Percentiles rank a stretch among this genome's conserved stretches.
phyloP scores from a whole-genome alignment of 257 asterid species.

The Scutellaria barbata region DNA sequence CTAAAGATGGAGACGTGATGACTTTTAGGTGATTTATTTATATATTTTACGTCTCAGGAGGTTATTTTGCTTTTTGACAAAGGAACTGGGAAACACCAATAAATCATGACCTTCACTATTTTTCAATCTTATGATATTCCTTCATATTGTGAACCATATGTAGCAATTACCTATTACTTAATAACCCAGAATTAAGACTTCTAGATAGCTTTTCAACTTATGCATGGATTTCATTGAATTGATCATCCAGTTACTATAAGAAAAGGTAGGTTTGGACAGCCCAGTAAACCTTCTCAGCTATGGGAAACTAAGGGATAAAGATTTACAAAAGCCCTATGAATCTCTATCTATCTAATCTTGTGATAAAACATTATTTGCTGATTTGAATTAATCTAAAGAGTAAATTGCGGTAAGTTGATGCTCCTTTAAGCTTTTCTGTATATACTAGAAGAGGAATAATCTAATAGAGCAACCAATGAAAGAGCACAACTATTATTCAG shows the following conservation, averaged over 20 bases:
- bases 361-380: constrained; percentile 1
- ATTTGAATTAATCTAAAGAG: neutral
- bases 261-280: neutral
- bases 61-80: neutral
- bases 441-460: neutral
- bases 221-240: neutral
- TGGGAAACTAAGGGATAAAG: neutral
- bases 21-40: neutral
- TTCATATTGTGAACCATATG: neutral
- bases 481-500: too few relatives aligned
- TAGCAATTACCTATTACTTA: neutral
- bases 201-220: neutral
- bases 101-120: too few relatives aligned
- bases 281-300: too few relatives aligned
- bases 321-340: neutral
- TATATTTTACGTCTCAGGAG: neutral
- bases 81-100: neutral
- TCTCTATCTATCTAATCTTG: neutral
- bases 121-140: neutral
- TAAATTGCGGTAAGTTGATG: neutral
- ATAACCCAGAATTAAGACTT: neutral
- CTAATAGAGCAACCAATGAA: too few relatives aligned
- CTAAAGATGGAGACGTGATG: neutral
- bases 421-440: neutral
- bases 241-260: neutral